Percentiles rank a stretch among this genome's conserved stretches.
Conservation (phyloP, 148 eudicot genomes). For the Nyssa sinensis region DNA sequence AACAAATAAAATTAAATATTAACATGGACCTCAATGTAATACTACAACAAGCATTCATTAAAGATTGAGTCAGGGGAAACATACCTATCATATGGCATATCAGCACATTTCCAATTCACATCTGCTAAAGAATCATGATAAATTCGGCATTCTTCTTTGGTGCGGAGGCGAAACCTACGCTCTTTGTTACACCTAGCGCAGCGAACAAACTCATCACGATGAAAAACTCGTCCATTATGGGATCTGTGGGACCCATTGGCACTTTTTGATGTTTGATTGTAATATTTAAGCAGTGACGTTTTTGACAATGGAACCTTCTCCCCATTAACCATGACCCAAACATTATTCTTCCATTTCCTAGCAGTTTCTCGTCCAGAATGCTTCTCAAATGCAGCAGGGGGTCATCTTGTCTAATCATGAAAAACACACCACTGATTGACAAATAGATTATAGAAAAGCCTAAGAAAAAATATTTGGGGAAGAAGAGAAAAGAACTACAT, state of each 20-base stretch:
- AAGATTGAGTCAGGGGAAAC: not conserved
- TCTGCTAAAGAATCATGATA: slow-evolving; percentile 61
- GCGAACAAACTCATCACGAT: slow-evolving; percentile 71
- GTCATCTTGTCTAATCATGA: slow-evolving; percentile 46
- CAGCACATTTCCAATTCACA: slow-evolving; percentile 61
- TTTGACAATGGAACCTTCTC: slow-evolving; percentile 66
- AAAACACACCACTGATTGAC: not conserved
- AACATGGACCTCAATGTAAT: not conserved
- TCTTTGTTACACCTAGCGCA: slow-evolving; percentile 56
- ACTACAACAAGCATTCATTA: not conserved
- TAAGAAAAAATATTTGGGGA: slow-evolving; percentile 11
- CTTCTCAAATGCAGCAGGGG: slow-evolving; percentile 83
- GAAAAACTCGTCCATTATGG: slow-evolving; percentile 37
- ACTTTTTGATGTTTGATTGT: slow-evolving; percentile 38
- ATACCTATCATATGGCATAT: slow-evolving; percentile 63
- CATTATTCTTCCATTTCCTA: slow-evolving; percentile 62
- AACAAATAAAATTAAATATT: not conserved
- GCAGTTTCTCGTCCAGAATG: slow-evolving; percentile 72
- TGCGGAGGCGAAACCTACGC: slow-evolving; percentile 67
- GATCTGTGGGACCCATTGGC: slow-evolving; percentile 38
- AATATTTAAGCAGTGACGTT: slow-evolving; percentile 63
- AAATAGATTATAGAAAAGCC: not conserved
- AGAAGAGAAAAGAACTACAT: not conserved
- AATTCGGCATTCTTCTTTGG: slow-evolving; percentile 54
- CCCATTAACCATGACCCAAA: slow-evolving; percentile 65